These are phyloP conservation scores for Gossypium sturtianum DNA, from an alignment of 345 rosid genomes.

Conservation along the genomic window DNA sequence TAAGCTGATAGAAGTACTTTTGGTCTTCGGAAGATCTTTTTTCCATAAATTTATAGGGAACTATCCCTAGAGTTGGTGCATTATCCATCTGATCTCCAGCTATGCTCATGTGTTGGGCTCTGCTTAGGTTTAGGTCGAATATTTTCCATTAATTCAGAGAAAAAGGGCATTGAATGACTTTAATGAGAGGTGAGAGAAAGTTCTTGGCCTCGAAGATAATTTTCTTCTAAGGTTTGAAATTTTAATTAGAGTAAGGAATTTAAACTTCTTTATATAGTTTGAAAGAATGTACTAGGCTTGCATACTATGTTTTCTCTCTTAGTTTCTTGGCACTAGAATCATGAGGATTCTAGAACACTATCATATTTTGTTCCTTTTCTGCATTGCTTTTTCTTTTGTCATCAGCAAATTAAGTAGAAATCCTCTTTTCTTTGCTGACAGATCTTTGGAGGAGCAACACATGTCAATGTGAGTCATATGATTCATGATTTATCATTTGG, in stretches of 20 bases:
- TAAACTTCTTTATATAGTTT: not conserved
- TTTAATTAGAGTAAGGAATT: not conserved
- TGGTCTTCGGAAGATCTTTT: not conserved
- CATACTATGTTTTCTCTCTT: not conserved
- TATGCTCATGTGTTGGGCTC: not conserved
- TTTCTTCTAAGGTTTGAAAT: not conserved
- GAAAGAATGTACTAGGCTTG: not conserved
- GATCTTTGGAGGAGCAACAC: constrained; percentile 84
- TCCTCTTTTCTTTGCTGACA: constrained; percentile 25
- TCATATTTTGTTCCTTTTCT: not conserved
- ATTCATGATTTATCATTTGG: constrained; percentile 93
- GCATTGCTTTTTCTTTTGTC: not conserved
- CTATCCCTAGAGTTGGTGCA: not conserved
- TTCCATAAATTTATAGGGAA: not conserved
- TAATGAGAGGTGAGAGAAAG: not conserved
- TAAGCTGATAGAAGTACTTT: not conserved
- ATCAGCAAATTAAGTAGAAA: not conserved
- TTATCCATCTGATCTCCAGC: not conserved
- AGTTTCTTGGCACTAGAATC: not conserved
- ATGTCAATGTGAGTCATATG: constrained; percentile 84
- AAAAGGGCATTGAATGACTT: not conserved
- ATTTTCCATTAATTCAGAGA: not conserved
- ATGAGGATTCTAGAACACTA: not conserved
- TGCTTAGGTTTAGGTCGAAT: not conserved
- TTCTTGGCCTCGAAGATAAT: not conserved